Base-by-base conservation (phyloP, 78 protist genomes). In the Protostelium mycophagum region DNA sequence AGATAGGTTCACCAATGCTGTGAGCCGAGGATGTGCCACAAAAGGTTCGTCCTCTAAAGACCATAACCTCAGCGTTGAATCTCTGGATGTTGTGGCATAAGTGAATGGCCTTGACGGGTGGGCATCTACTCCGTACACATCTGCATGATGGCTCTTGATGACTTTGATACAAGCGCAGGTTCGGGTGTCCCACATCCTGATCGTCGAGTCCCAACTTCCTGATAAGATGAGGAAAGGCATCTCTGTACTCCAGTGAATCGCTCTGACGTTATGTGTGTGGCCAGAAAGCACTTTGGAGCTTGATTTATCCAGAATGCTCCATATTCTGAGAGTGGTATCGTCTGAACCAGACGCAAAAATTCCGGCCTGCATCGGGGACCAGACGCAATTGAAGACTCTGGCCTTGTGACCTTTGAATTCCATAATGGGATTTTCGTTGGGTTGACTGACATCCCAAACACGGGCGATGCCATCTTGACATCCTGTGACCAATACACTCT, bases 121-220 rank as follows among this genome's bases (percentile, higher is more conserved):
- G 87, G 83, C 29, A 85, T n/a, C 9, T 36, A 93, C 87, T 25
- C 93, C 96, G 91, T 93, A 93, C 36, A 93, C 91, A 63, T 93
- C 93, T 28, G 93, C 91, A 38, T 90, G 93, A 87, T 93, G 93
- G 90, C 91, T 91, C 37, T 34, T 0, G 84, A 34, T 51, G 34
- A 39, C 51, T 25, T 28, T 37, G 63, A 93, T 36, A 88, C 96
- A 93, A 37, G 35, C 5, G 25, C 83, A 38, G 16, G 9, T 34
- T 28, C 73, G 0, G 86, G 0, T 29, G 88, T 86, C 89, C 88
- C 92, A 86, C 34, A 36, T 0, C 0, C 89, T 83, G 31, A 93
- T 88, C 38, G 93, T 38, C 0, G 89, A 87, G 85, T 93, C 96
- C 96, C 96, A 90, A 51, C 84, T 28, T 36, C 93, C 93, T 25